These are phyloP conservation scores for Tolypocladium inflatum DNA, from an alignment of 2,329 filamentous ascomycete genomes.

Conservation along the genomic window DNA sequence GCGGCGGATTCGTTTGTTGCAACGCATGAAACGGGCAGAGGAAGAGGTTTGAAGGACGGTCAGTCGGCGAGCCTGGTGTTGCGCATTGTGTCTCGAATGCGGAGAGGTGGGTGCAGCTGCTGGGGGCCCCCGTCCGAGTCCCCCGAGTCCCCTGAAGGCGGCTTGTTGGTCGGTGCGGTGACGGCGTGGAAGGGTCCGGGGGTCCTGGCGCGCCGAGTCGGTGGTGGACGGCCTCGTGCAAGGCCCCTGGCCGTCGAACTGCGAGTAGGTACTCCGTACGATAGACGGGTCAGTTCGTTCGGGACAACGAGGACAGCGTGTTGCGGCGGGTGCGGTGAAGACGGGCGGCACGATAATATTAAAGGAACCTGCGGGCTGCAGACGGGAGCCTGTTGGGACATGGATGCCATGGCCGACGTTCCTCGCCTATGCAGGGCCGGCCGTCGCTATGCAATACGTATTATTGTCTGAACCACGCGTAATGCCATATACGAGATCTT, in stretches of 20 bases:
- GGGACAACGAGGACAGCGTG: not conserved
- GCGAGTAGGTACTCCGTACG: too few relatives aligned
- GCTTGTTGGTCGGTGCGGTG: not conserved
- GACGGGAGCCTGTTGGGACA: not conserved
- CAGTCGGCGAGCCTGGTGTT: conserved; percentile 14
- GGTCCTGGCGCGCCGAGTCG: not conserved
- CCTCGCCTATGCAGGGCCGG: not conserved
- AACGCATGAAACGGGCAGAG: conserved; percentile 2
- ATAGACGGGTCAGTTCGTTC: not conserved
- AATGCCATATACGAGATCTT: not conserved
- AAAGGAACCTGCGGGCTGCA: not conserved
- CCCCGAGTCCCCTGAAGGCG: not conserved
- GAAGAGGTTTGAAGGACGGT: conserved; percentile 13
- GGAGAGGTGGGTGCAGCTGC: conserved; percentile 14
- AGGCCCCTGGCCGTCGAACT: not conserved
- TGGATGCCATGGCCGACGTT: not conserved
- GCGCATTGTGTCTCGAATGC: conserved; percentile 22
- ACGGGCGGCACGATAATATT: not conserved
- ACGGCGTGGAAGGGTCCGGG: not conserved
- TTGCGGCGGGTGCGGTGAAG: not conserved
- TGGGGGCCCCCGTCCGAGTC: conserved; percentile 7
- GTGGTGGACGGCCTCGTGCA: not conserved
- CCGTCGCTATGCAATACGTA: not conserved
- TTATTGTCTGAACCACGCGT: not conserved
- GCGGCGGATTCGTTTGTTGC: not conserved